Evolutionary conservation across 768 basidiomycete genomes (phyloP).

Genomic region (Hypholoma fasciculare): DNA sequence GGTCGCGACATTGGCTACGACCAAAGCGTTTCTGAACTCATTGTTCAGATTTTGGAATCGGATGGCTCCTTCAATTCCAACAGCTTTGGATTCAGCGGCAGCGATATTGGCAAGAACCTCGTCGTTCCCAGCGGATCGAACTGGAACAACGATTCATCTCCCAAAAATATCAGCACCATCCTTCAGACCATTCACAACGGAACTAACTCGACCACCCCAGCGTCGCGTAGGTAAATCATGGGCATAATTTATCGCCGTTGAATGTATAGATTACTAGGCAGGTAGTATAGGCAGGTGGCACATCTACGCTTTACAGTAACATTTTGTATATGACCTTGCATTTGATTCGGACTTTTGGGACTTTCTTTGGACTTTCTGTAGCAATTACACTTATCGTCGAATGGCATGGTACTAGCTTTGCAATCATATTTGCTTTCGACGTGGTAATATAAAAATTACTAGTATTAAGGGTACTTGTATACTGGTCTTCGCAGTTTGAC

Average conservation of each 20-base stretch:
- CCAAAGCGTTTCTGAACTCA: slow-evolving; percentile 26
- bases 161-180: slow-evolving; percentile 22
- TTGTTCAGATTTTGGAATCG: slow-evolving; percentile 24
- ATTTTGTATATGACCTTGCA: background rate
- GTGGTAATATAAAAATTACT: no score
- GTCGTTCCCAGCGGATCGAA: slow-evolving; percentile 24
- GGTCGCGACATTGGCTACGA: slow-evolving; percentile 34
- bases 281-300: no score
- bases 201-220: slow-evolving; percentile 1
- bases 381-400: background rate
- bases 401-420: no score
- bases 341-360: background rate
- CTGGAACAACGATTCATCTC: slow-evolving; percentile 27
- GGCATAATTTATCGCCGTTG: no score
- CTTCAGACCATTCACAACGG: slow-evolving; percentile 9
- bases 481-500: no score
- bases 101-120: slow-evolving; percentile 26
- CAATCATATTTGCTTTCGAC: background rate
- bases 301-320: background rate
- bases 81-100: slow-evolving; percentile 34
- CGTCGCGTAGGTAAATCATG: background rate
- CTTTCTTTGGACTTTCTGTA: background rate
- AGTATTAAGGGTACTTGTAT: no score
- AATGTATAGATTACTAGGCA: no score
- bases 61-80: slow-evolving; percentile 29